Conservation (phyloP, 2,329 filamentous ascomycete species). For the Ceratocystis alfenasii region DNA sequence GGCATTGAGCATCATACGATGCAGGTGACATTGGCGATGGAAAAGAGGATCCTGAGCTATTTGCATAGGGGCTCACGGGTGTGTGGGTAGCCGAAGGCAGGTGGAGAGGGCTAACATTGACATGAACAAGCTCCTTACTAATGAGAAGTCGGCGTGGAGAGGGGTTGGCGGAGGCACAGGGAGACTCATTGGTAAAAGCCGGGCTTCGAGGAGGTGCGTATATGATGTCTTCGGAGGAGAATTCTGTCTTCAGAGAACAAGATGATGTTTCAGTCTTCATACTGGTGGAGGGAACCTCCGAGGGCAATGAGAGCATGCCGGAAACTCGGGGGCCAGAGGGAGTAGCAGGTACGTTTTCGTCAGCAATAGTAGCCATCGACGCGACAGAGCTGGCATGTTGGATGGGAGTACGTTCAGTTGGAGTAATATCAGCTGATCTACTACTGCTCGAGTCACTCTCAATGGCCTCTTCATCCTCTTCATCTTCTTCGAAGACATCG, state of each 20-base stretch:
- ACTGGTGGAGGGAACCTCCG: conserved; percentile 7
- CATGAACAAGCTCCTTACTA: conserved; percentile 38
- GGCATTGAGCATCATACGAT: conserved; percentile 58
- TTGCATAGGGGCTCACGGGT: conserved; percentile 54
- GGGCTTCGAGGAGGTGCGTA: conserved; percentile 28
- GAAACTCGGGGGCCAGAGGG: conserved; percentile 19
- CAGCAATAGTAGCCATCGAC: conserved; percentile 19
- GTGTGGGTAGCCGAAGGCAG: conserved; percentile 35
- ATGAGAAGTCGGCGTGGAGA: conserved; percentile 35
- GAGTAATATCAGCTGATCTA: conserved; percentile 21
- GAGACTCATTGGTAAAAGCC: conserved; percentile 25
- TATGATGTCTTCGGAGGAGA: conserved; percentile 36
- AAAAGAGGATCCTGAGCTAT: conserved; percentile 52
- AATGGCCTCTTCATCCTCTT: conserved; percentile 35
- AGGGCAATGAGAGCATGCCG: conserved; percentile 16
- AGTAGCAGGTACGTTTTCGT: conserved; percentile 21
- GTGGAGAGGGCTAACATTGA: conserved; percentile 39
- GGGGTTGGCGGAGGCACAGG: conserved; percentile 33
- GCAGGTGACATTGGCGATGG: conserved; percentile 58
- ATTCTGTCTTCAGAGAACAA: conserved; percentile 35
- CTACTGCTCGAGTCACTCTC: conserved; percentile 22
- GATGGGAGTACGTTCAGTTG: conserved; percentile 18
- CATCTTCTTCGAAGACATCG: conserved; percentile 74
- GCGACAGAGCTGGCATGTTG: conserved; percentile 20
- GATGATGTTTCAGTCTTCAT: conserved; percentile 40